Evolutionary conservation across 306 rosid genomes (phyloP).

Genomic region (Trifolium fragiferum): DNA sequence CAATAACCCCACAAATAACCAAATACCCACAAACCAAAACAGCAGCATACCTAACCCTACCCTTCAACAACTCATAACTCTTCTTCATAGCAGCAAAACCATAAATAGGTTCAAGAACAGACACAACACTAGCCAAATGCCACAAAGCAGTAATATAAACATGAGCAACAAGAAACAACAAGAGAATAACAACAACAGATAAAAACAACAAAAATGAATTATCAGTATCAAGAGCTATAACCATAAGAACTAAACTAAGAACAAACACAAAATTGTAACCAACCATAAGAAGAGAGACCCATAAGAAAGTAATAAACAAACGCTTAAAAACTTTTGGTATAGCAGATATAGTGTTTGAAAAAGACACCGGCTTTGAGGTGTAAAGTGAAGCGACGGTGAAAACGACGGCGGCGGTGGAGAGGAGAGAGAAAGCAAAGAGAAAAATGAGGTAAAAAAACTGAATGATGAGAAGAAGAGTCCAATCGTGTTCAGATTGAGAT

Average conservation of each 20-base stretch:
- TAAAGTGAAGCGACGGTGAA: conserved; percentile 96
- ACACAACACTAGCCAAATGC: conserved; percentile 93
- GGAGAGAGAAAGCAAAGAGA: conserved; percentile 91
- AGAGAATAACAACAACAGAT: conserved; percentile 40
- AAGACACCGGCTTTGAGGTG: conserved; percentile 82
- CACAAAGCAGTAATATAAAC: conserved; percentile 85
- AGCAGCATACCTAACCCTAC: conserved; percentile 60
- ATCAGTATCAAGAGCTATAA: conserved; percentile 63
- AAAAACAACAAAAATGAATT: conserved; percentile 48
- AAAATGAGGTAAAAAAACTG: conserved; percentile 87
- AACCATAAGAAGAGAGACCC: conserved; percentile 80
- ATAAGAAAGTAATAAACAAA: conserved; percentile 79
- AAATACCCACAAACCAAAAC: conserved; percentile 64
- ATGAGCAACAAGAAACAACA: conserved; percentile 70
- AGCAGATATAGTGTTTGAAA: conserved; percentile 73
- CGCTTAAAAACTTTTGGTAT: conserved; percentile 87
- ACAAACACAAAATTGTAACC: conserved; percentile 63
- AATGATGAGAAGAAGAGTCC: conserved; percentile 74
- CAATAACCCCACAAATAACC: conserved; percentile 58
- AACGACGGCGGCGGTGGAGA: conserved; percentile 94
- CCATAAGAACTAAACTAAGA: conserved; percentile 47
- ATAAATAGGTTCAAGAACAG: conserved; percentile 81
- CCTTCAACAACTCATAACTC: conserved; percentile 80
- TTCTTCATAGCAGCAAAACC: conserved; percentile 86
- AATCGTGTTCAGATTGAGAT: conserved; percentile 62